Conservation (phyloP, 805 yeast species). For the Middelhovenomyces tepae region DNA sequence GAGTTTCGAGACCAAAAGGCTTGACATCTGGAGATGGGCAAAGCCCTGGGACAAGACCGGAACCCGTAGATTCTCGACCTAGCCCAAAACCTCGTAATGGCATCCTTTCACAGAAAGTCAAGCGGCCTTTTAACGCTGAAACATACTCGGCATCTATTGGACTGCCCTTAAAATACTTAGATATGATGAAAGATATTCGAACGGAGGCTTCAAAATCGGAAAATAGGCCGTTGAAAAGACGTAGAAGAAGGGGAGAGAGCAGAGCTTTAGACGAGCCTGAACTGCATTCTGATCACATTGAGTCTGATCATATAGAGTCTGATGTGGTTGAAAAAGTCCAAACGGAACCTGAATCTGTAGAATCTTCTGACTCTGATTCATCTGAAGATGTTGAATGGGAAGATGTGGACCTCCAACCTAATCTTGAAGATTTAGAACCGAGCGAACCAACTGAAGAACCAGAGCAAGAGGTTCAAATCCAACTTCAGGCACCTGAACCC, state of each 20-base stretch:
- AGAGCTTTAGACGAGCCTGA: no score
- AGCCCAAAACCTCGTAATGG: no score
- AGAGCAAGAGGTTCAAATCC: conserved; percentile 1
- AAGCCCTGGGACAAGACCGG: no score
- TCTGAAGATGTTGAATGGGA: conserved; percentile 33
- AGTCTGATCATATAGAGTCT: conserved; percentile 4
- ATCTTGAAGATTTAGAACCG: background rate
- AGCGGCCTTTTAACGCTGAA: no score
- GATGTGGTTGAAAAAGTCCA: background rate
- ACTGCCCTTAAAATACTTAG: conserved; percentile 10
- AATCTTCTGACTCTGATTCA: conserved; percentile 17
- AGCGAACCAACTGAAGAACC: background rate
- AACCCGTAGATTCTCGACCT: no score
- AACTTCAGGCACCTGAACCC: background rate
- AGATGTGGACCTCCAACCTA: conserved; percentile 27
- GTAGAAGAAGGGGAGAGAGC: conserved; percentile 4
- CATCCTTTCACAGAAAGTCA: no score
- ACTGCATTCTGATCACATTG: no score
- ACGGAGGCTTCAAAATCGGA: conserved; percentile 7
- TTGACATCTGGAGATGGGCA: no score
- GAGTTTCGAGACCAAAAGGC: no score
- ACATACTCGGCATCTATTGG: no score
- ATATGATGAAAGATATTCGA: conserved; percentile 12
- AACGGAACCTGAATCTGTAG: background rate
- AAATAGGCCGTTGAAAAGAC: conserved; percentile 9